These are phyloP conservation scores for Leucogyrophana mollusca DNA, from an alignment of 768 basidiomycete species.

Conservation along the genomic window DNA sequence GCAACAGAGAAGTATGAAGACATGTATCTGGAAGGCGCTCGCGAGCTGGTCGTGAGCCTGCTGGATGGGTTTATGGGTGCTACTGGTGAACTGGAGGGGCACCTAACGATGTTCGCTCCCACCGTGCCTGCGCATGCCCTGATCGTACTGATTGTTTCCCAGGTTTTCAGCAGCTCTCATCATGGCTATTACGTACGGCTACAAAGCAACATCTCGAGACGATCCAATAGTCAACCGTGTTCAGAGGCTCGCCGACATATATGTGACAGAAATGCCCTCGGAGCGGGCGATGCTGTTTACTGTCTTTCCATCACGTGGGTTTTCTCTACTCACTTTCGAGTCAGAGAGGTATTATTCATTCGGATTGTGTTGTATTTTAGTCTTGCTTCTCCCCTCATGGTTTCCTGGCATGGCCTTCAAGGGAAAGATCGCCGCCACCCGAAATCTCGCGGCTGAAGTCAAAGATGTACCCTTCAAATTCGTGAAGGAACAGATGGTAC, in stretches of 20 bases:
- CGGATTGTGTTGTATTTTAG: conserved; percentile 5
- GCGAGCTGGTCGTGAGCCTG: conserved; percentile 1
- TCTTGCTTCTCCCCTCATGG: conserved; percentile 21
- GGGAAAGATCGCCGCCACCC: too few species aligned
- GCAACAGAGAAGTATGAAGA: neutral
- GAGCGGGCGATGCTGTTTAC: conserved; percentile 3
- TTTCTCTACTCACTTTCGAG: too few species aligned
- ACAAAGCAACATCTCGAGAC: conserved; percentile 3
- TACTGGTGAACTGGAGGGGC: too few species aligned
- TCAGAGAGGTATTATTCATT: too few species aligned
- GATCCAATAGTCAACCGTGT: conserved; percentile 6
- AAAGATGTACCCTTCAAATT: conserved; percentile 15
- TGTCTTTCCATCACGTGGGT: conserved; percentile 19
- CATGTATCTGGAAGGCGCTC: conserved; percentile 1
- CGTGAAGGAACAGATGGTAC: conserved; percentile 12
- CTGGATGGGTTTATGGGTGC: too few species aligned
- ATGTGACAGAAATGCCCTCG: neutral
- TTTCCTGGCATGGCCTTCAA: conserved; percentile 14
- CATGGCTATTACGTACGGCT: conserved; percentile 8
- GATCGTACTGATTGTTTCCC: too few species aligned
- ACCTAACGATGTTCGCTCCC: neutral
- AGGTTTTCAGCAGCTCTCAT: too few species aligned
- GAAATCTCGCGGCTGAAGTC: too few species aligned
- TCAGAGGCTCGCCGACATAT: neutral
- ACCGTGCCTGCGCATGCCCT: neutral